Conservation (phyloP, 2,329 filamentous ascomycete species). For the Mycogone perniciosa region DNA sequence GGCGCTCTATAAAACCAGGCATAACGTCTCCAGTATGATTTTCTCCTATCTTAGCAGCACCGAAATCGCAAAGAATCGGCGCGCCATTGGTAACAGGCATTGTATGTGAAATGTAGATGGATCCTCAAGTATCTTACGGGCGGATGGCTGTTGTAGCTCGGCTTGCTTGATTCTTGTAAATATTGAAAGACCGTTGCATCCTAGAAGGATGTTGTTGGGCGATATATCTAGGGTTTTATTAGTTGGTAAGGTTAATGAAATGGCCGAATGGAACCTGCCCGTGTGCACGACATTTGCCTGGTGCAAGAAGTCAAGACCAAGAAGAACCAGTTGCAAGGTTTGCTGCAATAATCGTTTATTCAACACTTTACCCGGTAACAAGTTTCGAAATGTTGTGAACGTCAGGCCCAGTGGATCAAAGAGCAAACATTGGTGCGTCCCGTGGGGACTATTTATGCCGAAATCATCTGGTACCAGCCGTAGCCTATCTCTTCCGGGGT, state of each 20-base stretch:
- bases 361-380: constrained; percentile 18
- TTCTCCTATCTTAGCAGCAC: constrained; percentile 23
- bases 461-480: neutral
- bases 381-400: constrained; percentile 19
- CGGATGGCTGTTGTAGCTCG: constrained; percentile 15
- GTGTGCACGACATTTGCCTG: constrained; percentile 17
- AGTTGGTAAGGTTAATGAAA: neutral
- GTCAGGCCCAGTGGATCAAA: constrained; percentile 16
- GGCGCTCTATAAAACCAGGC: constrained; percentile 29
- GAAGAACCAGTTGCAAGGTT: constrained; percentile 14
- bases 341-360: constrained; percentile 20
- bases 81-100: constrained; percentile 19
- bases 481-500: neutral
- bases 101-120: constrained; percentile 22
- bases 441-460: constrained; percentile 11
- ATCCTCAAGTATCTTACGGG: constrained; percentile 23
- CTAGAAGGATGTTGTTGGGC: constrained; percentile 24
- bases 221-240: constrained; percentile 17
- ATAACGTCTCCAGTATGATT: constrained; percentile 25
- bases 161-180: constrained; percentile 13
- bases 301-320: constrained; percentile 18
- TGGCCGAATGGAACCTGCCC: constrained; percentile 2
- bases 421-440: constrained; percentile 19
- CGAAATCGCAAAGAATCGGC: constrained; percentile 26
- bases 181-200: constrained; percentile 11